Conservation (phyloP, 176 grass and related monocot species). For the Juncus effusus region DNA sequence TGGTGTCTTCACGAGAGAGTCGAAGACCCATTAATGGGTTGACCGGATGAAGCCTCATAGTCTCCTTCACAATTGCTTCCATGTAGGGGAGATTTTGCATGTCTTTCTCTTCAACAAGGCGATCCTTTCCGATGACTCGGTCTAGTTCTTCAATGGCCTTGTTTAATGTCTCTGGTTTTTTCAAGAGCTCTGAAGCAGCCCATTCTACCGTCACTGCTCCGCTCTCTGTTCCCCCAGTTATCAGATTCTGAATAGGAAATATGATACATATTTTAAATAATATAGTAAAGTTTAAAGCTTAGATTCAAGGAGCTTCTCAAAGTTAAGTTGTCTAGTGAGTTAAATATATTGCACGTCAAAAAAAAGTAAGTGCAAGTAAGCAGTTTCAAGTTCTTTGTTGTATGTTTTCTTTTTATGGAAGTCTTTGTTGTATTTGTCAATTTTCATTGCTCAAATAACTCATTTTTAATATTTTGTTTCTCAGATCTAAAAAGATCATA, state of each 20-base stretch:
- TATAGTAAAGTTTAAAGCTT: no score
- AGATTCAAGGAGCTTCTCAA: no score
- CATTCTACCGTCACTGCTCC: conserved; percentile 54
- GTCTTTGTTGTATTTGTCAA: no score
- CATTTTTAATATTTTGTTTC: no score
- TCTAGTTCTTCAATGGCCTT: conserved; percentile 46
- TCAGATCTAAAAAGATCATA: background rate
- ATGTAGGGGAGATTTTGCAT: conserved; percentile 42
- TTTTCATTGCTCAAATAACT: no score
- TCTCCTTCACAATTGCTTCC: conserved; percentile 29
- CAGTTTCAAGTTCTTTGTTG: no score
- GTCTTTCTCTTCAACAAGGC: conserved; percentile 45
- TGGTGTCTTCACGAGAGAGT: conserved; percentile 36
- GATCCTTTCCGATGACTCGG: conserved; percentile 24
- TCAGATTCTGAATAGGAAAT: conserved; percentile 27
- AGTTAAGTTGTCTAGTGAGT: no score
- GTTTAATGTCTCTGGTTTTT: conserved; percentile 2
- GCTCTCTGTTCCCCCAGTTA: conserved; percentile 53
- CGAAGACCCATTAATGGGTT: conserved; percentile 47
- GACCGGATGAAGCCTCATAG: conserved; percentile 38
- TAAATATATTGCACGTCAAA: no score
- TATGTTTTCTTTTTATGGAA: no score
- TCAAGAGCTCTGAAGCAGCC: conserved; percentile 54
- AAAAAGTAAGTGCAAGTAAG: no score
- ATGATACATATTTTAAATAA: no score